phyloP scores from a whole-genome alignment of 495 filamentous ascomycete species.

The Glarea lozoyensis region DNA sequence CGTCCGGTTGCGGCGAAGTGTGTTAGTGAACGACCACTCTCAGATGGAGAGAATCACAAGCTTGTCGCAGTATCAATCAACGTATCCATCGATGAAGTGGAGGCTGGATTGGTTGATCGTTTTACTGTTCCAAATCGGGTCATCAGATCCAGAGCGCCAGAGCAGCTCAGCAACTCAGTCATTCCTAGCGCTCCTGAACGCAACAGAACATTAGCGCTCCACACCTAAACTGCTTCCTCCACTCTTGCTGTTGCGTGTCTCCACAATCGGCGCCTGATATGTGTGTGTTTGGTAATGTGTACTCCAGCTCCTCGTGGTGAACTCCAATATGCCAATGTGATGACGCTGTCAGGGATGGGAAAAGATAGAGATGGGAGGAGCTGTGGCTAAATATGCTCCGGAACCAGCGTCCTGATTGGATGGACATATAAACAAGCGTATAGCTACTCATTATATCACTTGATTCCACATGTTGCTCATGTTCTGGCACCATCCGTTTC shows the following conservation, averaged over 20 bases:
- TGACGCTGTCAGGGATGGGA: conserved; percentile 5
- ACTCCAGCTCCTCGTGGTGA: conserved; percentile 5
- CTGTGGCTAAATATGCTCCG: background rate
- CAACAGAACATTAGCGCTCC: conserved; percentile 16
- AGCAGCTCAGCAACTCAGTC: conserved; percentile 11
- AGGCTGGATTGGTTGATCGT: background rate
- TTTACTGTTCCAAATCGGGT: conserved; percentile 18
- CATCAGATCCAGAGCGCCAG: conserved; percentile 18
- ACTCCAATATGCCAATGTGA: conserved; percentile 6
- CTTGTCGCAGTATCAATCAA: conserved; percentile 3
- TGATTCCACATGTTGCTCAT: background rate
- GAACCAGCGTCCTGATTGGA: background rate
- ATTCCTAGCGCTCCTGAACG: background rate
- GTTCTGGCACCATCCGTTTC: conserved; percentile 16
- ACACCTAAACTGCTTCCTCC: conserved; percentile 19
- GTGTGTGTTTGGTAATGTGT: conserved; percentile 13
- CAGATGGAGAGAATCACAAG: background rate
- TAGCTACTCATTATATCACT: too few relatives aligned
- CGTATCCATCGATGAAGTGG: conserved; percentile 1
- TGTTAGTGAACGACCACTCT: too few relatives aligned
- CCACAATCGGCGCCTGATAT: conserved; percentile 15
- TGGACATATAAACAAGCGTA: conserved; percentile 2
- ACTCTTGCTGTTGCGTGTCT: conserved; percentile 16
- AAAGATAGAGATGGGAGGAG: too few relatives aligned
- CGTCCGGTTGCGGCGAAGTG: too few relatives aligned